phyloP scores from a whole-genome alignment of 2,329 filamentous ascomycete genomes.

The Triangularia verruculosa region DNA sequence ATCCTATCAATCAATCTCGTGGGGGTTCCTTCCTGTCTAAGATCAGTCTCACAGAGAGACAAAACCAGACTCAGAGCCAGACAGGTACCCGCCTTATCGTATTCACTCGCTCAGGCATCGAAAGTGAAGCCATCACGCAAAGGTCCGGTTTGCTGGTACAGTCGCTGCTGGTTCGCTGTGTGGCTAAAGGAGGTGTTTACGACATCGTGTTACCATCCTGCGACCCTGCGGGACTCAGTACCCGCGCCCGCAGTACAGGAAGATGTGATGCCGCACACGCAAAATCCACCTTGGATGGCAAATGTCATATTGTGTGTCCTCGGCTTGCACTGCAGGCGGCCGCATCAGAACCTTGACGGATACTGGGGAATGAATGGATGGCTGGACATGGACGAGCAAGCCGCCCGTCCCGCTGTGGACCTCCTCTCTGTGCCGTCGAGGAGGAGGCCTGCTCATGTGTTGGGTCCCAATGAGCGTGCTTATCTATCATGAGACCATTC shows the following conservation, averaged over 20 bases:
- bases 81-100: not conserved
- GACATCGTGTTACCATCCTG: not conserved
- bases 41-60: not conserved
- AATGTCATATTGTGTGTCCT: not conserved
- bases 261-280: not conserved
- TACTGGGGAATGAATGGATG: not conserved
- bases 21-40: not conserved
- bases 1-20: slow-evolving; percentile 5
- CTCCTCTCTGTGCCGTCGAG: not conserved
- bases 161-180: not conserved
- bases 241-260: not conserved
- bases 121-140: not conserved
- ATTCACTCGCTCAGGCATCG: not conserved
- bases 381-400: not conserved
- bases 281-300: slow-evolving; percentile 6
- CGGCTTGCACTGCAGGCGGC: slow-evolving; percentile 1
- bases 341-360: slow-evolving; percentile 1
- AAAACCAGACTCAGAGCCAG: not conserved
- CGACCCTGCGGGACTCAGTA: not conserved
- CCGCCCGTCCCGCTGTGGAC: slow-evolving; percentile 1
- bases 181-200: not conserved
- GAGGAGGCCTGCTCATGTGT: not conserved
- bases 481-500: slow-evolving; percentile 2
- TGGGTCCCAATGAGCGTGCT: not conserved
- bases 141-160: not conserved